These are phyloP conservation scores for Vigna radiata DNA, from an alignment of 306 rosid species.

Conservation along the genomic window DNA sequence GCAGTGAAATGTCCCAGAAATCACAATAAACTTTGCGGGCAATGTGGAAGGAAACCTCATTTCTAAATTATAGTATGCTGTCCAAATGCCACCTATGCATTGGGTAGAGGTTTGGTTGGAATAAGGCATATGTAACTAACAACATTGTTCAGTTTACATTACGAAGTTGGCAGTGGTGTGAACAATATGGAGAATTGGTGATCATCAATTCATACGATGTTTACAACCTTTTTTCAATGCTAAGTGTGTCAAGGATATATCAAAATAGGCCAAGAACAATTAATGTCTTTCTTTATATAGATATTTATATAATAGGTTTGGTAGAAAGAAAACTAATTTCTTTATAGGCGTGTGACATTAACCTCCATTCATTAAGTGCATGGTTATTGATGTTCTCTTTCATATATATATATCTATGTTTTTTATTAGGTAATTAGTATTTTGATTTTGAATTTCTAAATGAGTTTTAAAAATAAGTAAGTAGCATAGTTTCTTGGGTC, in stretches of 20 bases:
- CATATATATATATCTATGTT: too few relatives aligned
- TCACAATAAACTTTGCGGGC: background rate
- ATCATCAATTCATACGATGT: background rate
- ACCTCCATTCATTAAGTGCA: background rate
- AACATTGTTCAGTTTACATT: background rate
- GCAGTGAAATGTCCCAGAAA: constrained; percentile 2
- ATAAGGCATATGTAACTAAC: background rate
- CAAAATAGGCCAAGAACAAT: too few relatives aligned
- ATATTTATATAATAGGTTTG: background rate
- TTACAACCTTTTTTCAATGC: background rate
- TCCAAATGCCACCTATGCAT: background rate
- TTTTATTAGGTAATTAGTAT: too few relatives aligned
- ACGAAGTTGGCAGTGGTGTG: background rate
- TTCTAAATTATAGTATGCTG: background rate
- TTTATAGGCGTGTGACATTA: background rate
- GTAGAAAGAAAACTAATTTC: background rate
- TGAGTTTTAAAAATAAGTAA: too few relatives aligned
- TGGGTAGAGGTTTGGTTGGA: constrained; percentile 2
- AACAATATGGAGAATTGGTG: background rate
- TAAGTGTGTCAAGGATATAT: background rate
- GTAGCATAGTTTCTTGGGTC: too few relatives aligned
- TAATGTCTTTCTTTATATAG: background rate
- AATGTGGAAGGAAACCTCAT: constrained; percentile 15
- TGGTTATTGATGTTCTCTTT: too few relatives aligned
- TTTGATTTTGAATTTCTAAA: too few relatives aligned